phyloP scores from a whole-genome alignment of 2,329 filamentous ascomycete species.

The Penicillium sclerotiorum region DNA sequence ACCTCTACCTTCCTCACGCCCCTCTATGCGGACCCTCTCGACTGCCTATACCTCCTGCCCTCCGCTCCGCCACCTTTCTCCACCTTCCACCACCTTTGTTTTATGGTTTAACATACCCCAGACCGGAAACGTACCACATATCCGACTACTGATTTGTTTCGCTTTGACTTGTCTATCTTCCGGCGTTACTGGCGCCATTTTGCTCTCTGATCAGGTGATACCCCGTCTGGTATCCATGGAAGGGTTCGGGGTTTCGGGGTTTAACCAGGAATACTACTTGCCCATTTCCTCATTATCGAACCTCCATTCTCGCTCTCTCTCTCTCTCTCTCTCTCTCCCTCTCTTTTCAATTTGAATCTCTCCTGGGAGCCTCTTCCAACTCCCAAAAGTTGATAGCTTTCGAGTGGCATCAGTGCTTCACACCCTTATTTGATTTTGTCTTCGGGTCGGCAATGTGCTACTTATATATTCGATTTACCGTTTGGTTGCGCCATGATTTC shows the following conservation, averaged over 20 bases:
- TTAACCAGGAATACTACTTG: too few species aligned
- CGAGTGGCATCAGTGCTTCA: not conserved
- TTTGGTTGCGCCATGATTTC: not conserved
- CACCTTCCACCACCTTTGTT: not conserved
- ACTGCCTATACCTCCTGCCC: not conserved
- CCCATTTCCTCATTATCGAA: not conserved
- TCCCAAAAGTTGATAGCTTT: conserved; percentile 1
- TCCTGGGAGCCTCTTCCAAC: not conserved
- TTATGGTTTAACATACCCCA: conserved; percentile 20
- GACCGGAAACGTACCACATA: too few species aligned
- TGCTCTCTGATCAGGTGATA: too few species aligned
- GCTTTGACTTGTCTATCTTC: too few species aligned
- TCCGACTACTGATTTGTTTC: too few species aligned
- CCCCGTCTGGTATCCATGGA: too few species aligned
- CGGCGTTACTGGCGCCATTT: too few species aligned
- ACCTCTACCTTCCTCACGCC: too few species aligned
- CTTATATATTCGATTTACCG: conserved; percentile 1
- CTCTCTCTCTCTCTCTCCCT: not conserved
- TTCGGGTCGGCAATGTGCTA: not conserved
- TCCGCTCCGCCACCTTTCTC: not conserved
- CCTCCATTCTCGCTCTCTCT: not conserved
- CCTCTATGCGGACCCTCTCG: too few species aligned
- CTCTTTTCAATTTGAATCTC: too few species aligned
- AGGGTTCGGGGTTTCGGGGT: too few species aligned
- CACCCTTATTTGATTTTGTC: not conserved